Conservation (phyloP, 164 flowering plant species). For the Cinnamomum micranthum region DNA sequence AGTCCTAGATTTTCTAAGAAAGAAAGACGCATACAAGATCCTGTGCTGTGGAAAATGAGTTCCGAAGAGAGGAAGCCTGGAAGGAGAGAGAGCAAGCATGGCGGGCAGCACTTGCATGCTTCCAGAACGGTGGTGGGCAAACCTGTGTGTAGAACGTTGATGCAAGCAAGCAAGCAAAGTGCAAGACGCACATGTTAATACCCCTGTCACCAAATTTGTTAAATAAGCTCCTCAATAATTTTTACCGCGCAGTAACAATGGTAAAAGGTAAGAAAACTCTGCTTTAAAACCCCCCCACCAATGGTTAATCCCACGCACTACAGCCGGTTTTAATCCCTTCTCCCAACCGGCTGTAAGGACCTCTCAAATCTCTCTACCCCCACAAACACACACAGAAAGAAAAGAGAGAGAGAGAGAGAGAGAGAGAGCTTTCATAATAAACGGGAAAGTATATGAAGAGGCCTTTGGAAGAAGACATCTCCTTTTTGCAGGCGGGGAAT, state of each 20-base stretch:
- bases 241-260: not conserved
- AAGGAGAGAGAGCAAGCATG: no score
- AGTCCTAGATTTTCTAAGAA: no score
- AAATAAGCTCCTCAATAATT: not conserved
- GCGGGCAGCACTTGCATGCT: no score
- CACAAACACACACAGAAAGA: no score
- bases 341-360: not conserved
- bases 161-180: no score
- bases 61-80: no score
- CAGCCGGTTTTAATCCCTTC: not conserved
- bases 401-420: no score
- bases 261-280: not conserved
- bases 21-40: no score
- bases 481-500: constrained; percentile 31
- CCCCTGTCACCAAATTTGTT: not conserved
- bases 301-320: not conserved
- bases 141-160: no score
- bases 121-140: no score
- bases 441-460: constrained; percentile 23
- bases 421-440: not conserved
- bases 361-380: no score
- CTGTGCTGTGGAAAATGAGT: no score
- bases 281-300: not conserved
- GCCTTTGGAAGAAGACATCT: constrained; percentile 20
- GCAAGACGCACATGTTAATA: not conserved